Base-by-base conservation (phyloP, 352 stramenopile species). In the Globisporangium spinosum region DNA sequence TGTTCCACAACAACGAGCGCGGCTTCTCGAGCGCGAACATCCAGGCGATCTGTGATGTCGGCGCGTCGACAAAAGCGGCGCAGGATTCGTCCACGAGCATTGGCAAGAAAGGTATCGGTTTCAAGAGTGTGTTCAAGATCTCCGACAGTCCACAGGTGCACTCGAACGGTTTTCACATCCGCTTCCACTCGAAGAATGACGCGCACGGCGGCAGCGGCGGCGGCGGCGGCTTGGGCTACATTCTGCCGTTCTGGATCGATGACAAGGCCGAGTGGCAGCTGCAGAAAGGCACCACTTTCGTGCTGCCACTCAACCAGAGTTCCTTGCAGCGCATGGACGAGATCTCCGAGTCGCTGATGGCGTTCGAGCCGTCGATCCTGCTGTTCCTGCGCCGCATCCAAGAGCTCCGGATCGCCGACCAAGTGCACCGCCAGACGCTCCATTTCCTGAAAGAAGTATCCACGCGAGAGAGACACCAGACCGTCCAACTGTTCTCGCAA, bases 41-140 rank as follows among this genome's bases (percentile, higher is more conserved):
- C 57, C 82, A 83, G 51, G 88, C 88, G 13, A 91, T 97, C 54
- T 97, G 89, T 62, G 86, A 95, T 51, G 88, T 97, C 17, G 89
- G 89, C 15, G 88, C 87, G 9, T 96, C 89, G 27, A 96, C 89
- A 0, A 96, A 96, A 60, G 71, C 77, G 27, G 25, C 63, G 1
- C 45, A 68, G 40, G 63, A 69, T 58, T 74, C 70, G 20, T 70
- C 70, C 17, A 74, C 63, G 8, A 94, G 87, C 68, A 97, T 97
- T n/a, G 88, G 89, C 34, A 93, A 94, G 66, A 97, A 97, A 64
- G 89, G 89, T 2, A 97, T 97, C 56, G 89, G 88, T 25, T 97
- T 97, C 65, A 97, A 97, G 72, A 95, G 87, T n/a, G 89, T 97
- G 3, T 97, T 97, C 74, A 93, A 93, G 66, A 83, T 97, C 23